Percentiles rank a stretch among this genome's conserved stretches.
Conservation (phyloP, 805 yeast genomes). For the Groenewaldozyma salmanticensis region DNA sequence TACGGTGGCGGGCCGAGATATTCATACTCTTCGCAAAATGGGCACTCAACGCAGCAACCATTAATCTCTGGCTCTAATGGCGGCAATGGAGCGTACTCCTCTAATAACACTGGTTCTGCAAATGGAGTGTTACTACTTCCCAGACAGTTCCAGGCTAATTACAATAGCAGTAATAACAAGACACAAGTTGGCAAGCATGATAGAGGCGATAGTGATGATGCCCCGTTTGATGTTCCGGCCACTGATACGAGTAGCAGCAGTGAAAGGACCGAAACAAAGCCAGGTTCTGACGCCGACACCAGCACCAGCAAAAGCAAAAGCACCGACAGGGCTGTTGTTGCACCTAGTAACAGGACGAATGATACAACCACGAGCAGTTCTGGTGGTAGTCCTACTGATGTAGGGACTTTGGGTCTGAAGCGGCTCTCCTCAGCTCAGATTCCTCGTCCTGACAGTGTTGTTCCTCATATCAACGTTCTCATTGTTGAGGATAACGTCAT, state of each 20-base stretch:
- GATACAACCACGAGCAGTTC: too few species aligned
- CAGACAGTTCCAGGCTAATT: conserved; percentile 18
- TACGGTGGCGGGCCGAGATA: too few species aligned
- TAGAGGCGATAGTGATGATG: too few species aligned
- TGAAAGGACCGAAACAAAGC: background rate
- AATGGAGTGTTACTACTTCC: conserved; percentile 23
- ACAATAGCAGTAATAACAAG: background rate
- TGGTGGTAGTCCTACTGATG: too few species aligned
- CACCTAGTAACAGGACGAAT: too few species aligned
- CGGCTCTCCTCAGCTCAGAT: background rate
- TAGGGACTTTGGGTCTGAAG: too few species aligned
- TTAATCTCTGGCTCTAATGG: background rate
- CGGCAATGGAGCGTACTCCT: too few species aligned
- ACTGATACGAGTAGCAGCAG: background rate
- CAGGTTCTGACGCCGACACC: background rate
- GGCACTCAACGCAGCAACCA: background rate
- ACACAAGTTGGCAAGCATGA: background rate
- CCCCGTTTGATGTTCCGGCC: too few species aligned
- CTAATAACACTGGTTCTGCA: background rate
- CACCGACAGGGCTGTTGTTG: background rate
- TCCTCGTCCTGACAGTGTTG: conserved; percentile 39
- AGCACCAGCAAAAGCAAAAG: too few species aligned
- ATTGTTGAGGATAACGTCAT: conserved; percentile 96
- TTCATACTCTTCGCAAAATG: too few species aligned
- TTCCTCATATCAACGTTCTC: conserved; percentile 81